Evolutionary conservation across 768 basidiomycete genomes (phyloP), one percentile per base, ranked within the genome.

Genomic region (Termitomyces sp.): DNA sequence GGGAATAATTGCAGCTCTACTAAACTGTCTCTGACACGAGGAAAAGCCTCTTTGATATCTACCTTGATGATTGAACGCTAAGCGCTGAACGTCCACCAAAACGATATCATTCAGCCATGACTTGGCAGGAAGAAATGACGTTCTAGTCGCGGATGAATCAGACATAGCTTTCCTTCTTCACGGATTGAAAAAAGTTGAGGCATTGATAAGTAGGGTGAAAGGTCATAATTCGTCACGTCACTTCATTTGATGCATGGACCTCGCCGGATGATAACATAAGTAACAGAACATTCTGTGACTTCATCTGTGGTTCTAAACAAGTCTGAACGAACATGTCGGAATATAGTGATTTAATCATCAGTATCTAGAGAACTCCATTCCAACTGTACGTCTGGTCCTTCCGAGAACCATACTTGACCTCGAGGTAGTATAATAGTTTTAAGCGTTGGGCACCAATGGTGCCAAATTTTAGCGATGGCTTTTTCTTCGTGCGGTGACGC

Each of bases 381-480:
- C 14, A 46, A 53, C 37, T 59, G 59, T 32, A 64, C 71, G 53
- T 76, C 72, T 18, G 57, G 55, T 26, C 65, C 71, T 57, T 76
- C 72, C 13, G 57, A 53, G 53, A 84, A 85, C 86, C 86, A 88
- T 8, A 86, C 79, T 53, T 77, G 69, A 2, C 86, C 86, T 57
- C 76, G 76, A 0, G 86, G 85, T 0, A 88, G 69, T 16, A 88
- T 86, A 53, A 88, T 83, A 0, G 86, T 86, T 57, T 74, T 74
- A 31, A 87, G 72, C 0, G 84, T 83, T 4, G 83, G 81, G 67
- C 86, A 87, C 26, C 78, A 77, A 22, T 67, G 61, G 55, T 81
- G 79, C 86, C 85, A 87, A 46, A 69, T 63, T 46, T 69, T 69
- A n/a, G 81, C 86, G 12, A 87, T 77, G 59, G 70, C 68, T 16